phyloP scores from a whole-genome alignment of 371 early-diverging fungal genomes.

The Circinella umbellata region DNA sequence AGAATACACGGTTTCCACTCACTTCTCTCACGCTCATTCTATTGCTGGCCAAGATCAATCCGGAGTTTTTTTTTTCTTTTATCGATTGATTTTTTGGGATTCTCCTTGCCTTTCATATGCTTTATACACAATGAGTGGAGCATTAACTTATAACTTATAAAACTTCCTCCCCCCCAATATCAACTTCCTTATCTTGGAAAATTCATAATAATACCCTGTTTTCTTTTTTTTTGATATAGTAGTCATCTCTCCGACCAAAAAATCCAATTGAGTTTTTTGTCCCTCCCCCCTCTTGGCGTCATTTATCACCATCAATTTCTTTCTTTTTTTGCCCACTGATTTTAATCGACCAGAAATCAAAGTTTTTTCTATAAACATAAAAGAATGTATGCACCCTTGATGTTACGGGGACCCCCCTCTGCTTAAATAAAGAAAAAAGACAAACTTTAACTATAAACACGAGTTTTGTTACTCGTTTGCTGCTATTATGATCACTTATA shows the following conservation, averaged over 20 bases:
- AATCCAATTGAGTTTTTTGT: too few relatives aligned
- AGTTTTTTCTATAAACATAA: background rate
- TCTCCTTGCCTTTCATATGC: constrained; percentile 1
- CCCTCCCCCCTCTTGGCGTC: background rate
- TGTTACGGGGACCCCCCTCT: too few relatives aligned
- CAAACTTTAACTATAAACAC: too few relatives aligned
- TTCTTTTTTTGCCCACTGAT: too few relatives aligned
- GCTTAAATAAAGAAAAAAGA: too few relatives aligned
- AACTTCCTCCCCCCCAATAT: constrained; percentile 5
- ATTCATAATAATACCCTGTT: background rate
- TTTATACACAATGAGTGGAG: background rate
- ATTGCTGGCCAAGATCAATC: background rate
- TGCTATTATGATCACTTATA: too few relatives aligned
- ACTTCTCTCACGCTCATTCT: background rate
- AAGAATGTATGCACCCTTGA: too few relatives aligned
- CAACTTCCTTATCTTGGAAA: constrained; percentile 14
- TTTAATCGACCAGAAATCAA: background rate
- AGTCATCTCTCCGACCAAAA: too few relatives aligned
- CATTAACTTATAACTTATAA: background rate
- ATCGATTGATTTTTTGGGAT: background rate
- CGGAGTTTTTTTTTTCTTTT: background rate
- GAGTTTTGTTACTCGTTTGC: too few relatives aligned
- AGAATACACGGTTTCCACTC: too few relatives aligned
- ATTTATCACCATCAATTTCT: background rate
- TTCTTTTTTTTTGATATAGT: too few relatives aligned